A percentile compares a stretch with the other conserved stretches of the same genome.
phyloP scores from a whole-genome alignment of 768 basidiomycete genomes.

The Boletus rubescentipes region DNA sequence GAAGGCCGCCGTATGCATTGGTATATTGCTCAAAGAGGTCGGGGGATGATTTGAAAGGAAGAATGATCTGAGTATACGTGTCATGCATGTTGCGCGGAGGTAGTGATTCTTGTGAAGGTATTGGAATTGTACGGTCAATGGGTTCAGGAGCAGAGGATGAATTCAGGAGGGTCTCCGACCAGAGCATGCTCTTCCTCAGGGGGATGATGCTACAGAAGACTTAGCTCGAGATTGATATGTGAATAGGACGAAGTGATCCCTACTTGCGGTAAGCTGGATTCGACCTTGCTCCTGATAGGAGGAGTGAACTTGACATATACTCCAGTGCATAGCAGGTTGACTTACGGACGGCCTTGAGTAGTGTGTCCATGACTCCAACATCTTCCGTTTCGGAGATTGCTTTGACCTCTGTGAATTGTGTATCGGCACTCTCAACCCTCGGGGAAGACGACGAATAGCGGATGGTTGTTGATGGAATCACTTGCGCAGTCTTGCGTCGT shows the following conservation, averaged over 20 bases:
- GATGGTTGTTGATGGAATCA: not conserved
- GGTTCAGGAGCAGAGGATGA: conserved; percentile 26
- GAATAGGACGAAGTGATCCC: conserved; percentile 5
- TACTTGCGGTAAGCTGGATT: conserved; percentile 56
- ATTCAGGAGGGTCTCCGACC: conserved; percentile 58
- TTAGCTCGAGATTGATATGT: conserved; percentile 4
- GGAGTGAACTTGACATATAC: not conserved
- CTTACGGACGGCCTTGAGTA: conserved; percentile 60
- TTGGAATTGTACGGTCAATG: conserved; percentile 12
- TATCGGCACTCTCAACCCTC: not conserved
- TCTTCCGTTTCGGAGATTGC: conserved; percentile 54
- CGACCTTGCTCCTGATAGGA: conserved; percentile 44
- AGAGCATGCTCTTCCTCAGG: conserved; percentile 48
- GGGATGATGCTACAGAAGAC: conserved; percentile 49
- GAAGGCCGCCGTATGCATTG: conserved; percentile 68
- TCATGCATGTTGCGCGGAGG: conserved; percentile 63
- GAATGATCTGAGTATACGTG: conserved; percentile 63
- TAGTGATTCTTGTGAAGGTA: conserved; percentile 25
- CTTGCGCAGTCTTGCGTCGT: not conserved
- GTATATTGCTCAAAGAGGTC: conserved; percentile 65
- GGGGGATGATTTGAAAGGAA: conserved; percentile 62
- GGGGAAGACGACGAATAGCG: conserved; percentile 3
- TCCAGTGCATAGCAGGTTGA: conserved; percentile 2
- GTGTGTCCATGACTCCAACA: conserved; percentile 54
- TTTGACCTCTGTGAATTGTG: conserved; percentile 13